phyloP scores from a whole-genome alignment of 805 yeast genomes.

The Candida multigemmis region DNA sequence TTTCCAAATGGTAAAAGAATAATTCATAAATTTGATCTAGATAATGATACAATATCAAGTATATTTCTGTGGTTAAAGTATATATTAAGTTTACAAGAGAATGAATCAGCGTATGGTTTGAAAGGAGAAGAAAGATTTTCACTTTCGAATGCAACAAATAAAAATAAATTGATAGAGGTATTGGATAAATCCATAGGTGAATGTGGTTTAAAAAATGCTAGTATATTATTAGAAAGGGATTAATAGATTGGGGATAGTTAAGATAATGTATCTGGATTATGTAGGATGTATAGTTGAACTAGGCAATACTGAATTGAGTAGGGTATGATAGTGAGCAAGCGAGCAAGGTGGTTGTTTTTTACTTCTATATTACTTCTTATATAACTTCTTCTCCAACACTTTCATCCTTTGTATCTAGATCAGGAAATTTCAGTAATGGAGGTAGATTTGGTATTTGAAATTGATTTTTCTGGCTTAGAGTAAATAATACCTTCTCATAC shows the following conservation, averaged over 20 bases:
- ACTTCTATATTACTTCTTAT: too few relatives aligned
- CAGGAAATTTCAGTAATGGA: too few relatives aligned
- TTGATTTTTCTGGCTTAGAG: too few relatives aligned
- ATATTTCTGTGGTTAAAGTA: conserved; percentile 64
- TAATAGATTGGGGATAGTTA: conserved; percentile 5
- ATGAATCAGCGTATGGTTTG: conserved; percentile 42
- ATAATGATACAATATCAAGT: conserved; percentile 45
- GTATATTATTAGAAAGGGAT: conserved; percentile 55
- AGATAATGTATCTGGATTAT: conserved; percentile 2
- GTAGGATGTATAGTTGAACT: neutral
- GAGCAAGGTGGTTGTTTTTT: too few relatives aligned
- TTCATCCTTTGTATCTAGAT: too few relatives aligned
- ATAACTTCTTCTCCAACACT: too few relatives aligned
- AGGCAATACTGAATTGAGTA: neutral
- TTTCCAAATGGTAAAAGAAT: conserved; percentile 79
- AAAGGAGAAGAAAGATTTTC: conserved; percentile 23
- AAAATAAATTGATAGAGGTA: conserved; percentile 43
- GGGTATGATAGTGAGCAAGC: too few relatives aligned
- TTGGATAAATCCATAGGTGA: conserved; percentile 54
- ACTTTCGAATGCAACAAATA: conserved; percentile 24
- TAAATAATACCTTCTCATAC: too few relatives aligned
- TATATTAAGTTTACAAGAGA: conserved; percentile 35
- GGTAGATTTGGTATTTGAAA: too few relatives aligned
- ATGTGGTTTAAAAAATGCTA: conserved; percentile 77
- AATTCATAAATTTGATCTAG: conserved; percentile 57